Conservation (phyloP, 352 stramenopile genomes). For the Phytophthora lateralis region DNA sequence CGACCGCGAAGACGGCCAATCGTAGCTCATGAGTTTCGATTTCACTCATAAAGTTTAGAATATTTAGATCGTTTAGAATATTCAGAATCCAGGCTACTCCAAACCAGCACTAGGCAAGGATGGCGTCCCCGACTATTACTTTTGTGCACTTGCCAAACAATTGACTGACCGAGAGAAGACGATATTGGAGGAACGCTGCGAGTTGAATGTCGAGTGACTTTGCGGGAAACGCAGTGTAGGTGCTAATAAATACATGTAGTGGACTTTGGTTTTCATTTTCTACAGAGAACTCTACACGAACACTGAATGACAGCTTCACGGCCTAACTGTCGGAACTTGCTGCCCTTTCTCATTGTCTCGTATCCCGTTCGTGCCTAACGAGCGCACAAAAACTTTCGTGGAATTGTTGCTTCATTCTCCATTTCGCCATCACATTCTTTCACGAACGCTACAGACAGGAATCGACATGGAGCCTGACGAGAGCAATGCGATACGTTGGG, state of each 20-base stretch:
- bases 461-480: slow-evolving; percentile 26
- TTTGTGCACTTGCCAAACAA: not conserved
- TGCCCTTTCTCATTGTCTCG: not conserved
- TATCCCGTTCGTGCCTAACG: not conserved
- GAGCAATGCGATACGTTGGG: slow-evolving; percentile 18
- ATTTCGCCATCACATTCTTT: slow-evolving; percentile 7
- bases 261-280: not conserved
- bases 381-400: not conserved
- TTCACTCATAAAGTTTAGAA: no score
- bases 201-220: not conserved
- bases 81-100: no score
- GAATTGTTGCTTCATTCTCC: slow-evolving; percentile 8
- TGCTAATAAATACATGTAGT: not conserved
- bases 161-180: not conserved
- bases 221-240: not conserved
- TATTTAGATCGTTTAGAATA: no score
- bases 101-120: no score
- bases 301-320: no score
- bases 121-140: not conserved
- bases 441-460: not conserved
- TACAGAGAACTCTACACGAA: not conserved
- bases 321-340: not conserved
- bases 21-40: no score
- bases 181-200: not conserved
- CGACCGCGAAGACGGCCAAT: no score